Conservation (phyloP, 1,284 basidiomycete genomes). For the Sporisorium graminicola region DNA sequence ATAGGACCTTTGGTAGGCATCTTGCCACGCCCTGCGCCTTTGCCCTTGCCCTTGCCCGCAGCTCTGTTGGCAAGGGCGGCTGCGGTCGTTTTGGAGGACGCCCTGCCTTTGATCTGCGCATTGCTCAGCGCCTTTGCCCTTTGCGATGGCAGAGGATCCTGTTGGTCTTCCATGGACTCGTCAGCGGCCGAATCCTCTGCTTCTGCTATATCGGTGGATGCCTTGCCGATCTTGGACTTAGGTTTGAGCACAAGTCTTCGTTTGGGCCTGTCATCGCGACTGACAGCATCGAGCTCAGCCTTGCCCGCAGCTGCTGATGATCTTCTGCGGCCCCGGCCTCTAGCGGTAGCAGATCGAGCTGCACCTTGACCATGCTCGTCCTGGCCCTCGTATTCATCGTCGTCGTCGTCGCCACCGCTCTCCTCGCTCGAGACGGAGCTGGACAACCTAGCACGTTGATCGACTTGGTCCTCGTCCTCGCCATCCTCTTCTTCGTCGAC, state of each 20-base stretch:
- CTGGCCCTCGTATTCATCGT: conserved; percentile 34
- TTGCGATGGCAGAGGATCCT: conserved; percentile 2
- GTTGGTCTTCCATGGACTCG: conserved; percentile 15
- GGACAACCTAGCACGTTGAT: conserved; percentile 16
- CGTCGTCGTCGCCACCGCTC: conserved; percentile 35
- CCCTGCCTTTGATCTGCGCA: conserved; percentile 22
- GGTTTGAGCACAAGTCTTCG: conserved; percentile 45
- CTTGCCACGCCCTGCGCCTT: conserved; percentile 40
- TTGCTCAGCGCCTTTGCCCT: conserved; percentile 1
- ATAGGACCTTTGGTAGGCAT: conserved; percentile 45
- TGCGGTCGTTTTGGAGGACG: conserved; percentile 34
- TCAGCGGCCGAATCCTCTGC: conserved; percentile 13
- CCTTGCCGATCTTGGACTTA: conserved; percentile 43
- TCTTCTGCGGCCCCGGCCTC: conserved; percentile 18
- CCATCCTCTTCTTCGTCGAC: conserved; percentile 33
- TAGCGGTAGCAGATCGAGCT: not conserved
- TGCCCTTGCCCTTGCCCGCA: conserved; percentile 44
- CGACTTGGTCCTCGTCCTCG: conserved; percentile 13
- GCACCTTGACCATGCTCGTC: conserved; percentile 23
- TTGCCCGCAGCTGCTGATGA: conserved; percentile 24
- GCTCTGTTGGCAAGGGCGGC: conserved; percentile 38
- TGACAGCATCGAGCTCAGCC: conserved; percentile 18
- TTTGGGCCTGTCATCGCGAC: conserved; percentile 34
- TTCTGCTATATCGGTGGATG: not conserved
- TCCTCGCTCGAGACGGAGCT: conserved; percentile 25